Percentiles rank a stretch among this genome's conserved stretches.
These are phyloP conservation scores for Botryobasidium botryosum DNA, from an alignment of 768 basidiomycete species.

Conservation along the genomic window DNA sequence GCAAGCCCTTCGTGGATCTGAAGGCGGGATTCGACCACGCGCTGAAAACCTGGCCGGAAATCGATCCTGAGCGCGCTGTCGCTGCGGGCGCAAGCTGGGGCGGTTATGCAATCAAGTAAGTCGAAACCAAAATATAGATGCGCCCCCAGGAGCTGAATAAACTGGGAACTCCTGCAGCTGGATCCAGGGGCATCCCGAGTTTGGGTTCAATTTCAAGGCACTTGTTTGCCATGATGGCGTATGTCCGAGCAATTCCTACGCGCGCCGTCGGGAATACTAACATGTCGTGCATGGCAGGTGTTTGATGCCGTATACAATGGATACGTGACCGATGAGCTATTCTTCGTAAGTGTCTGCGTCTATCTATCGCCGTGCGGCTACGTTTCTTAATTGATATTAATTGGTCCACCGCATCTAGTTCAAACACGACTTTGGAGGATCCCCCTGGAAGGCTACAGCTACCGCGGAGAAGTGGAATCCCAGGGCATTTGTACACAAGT, in stretches of 20 bases:
- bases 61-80: slow-evolving; percentile 40
- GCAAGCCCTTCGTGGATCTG: slow-evolving; percentile 74
- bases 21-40: slow-evolving; percentile 58
- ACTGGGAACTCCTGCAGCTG: slow-evolving; percentile 54
- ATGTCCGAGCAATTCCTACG: slow-evolving; percentile 14
- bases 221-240: slow-evolving; percentile 88
- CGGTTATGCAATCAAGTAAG: slow-evolving; percentile 77
- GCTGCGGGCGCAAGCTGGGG: slow-evolving; percentile 70
- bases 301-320: slow-evolving; percentile 67
- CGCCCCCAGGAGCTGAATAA: neutral
- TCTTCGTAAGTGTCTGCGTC: slow-evolving; percentile 43
- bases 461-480: slow-evolving; percentile 60
- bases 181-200: slow-evolving; percentile 91
- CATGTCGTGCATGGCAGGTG: too few relatives aligned
- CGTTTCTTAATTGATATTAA: too few relatives aligned
- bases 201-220: slow-evolving; percentile 77
- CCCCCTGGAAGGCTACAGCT: slow-evolving; percentile 60
- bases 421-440: slow-evolving; percentile 75
- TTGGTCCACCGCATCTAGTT: slow-evolving; percentile 30
- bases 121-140: neutral
- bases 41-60: slow-evolving; percentile 50
- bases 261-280: too few relatives aligned
- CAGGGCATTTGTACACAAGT: slow-evolving; percentile 61
- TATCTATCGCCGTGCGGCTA: neutral
- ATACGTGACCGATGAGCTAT: slow-evolving; percentile 83